Evolutionary conservation across 1,284 basidiomycete species (phyloP), one percentile per base, ranked within the genome.

Genomic region (Anthracocystis panici-leucophaei): DNA sequence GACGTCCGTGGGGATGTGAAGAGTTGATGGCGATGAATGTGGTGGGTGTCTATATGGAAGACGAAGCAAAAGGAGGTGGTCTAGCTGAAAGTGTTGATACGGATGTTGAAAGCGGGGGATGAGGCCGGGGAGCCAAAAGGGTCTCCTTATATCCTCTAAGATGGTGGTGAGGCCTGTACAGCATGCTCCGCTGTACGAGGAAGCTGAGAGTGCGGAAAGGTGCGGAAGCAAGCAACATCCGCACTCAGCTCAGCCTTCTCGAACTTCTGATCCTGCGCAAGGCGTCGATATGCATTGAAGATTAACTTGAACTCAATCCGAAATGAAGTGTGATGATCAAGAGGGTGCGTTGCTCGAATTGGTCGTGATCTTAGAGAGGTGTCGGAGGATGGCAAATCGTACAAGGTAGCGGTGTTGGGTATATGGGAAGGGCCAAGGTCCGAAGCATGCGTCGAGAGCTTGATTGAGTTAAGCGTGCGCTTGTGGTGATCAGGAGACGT

Each of bases 261-360:
- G 21, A 40, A 45, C 29, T 42, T 21, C 35, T 27, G 44, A 42
- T 2, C 16, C 5, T n/a, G 25, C 23, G 45, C 23, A 40, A 8
- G 23, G 31, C 12, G 31, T 40, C 2, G 23, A 50, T 21, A 48
- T 58, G 56, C 48, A 42, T 31, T 14, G n/a, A 42, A 50, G 35
- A 58, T 50, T 25, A 50, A 35, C n/a, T 48, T 35, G 12, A 38
- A 33, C 31, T 33, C 31, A 33, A 11, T 27, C 14, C 33, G 45
- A 57, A 40, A 48, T 57, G 55, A 48, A 40, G 6, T 56, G 54
- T 45, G 54, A 45, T n/a, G 55, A 38, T 8, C 51, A 18, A n/a
- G 11, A 27, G 25, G 29, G 12, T 12, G 33, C 10, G n/a, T 14
- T 23, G 31, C 29, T 21, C 9, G 49, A 31, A 11, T 12, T 49